phyloP scores from a whole-genome alignment of 805 yeast species.

The Zygosaccharomyces siamensis region DNA sequence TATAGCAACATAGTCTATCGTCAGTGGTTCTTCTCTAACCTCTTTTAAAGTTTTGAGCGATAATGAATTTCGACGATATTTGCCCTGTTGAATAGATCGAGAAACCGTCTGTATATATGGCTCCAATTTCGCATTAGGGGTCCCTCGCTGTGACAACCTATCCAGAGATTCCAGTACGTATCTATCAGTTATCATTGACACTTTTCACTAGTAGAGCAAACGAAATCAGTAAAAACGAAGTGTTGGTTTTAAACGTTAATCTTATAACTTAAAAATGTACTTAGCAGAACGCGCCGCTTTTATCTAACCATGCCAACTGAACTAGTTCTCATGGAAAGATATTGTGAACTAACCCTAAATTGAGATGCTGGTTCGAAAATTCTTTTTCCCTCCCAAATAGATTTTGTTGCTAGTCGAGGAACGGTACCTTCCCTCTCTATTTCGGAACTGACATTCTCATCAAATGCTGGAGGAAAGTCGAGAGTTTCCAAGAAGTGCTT shows the following conservation, averaged over 20 bases:
- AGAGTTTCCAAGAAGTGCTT: not conserved
- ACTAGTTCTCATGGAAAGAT: not conserved
- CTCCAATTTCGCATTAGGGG: not conserved
- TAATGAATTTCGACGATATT: not conserved
- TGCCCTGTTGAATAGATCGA: conserved; percentile 3
- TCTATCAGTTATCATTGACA: conserved; percentile 1
- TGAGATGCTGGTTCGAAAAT: not conserved
- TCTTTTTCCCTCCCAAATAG: not conserved
- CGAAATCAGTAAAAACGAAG: not conserved
- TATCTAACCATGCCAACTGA: not conserved
- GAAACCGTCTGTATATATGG: not conserved
- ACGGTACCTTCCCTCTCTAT: not conserved
- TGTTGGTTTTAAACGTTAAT: too few relatives aligned
- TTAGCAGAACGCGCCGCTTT: not conserved
- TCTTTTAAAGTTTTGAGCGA: not conserved
- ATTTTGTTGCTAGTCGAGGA: not conserved
- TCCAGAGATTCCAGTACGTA: conserved; percentile 2
- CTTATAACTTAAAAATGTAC: not conserved
- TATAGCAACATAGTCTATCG: conserved; percentile 14
- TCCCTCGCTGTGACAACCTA: not conserved
- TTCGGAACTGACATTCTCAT: not conserved
- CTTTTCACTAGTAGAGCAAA: not conserved
- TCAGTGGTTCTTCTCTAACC: not conserved
- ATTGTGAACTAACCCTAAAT: not conserved
- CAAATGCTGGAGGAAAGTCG: not conserved